Evolutionary conservation across 1,284 basidiomycete genomes (phyloP), one percentile per base, ranked within the genome.

Genomic region (Amylostereum chailletii): DNA sequence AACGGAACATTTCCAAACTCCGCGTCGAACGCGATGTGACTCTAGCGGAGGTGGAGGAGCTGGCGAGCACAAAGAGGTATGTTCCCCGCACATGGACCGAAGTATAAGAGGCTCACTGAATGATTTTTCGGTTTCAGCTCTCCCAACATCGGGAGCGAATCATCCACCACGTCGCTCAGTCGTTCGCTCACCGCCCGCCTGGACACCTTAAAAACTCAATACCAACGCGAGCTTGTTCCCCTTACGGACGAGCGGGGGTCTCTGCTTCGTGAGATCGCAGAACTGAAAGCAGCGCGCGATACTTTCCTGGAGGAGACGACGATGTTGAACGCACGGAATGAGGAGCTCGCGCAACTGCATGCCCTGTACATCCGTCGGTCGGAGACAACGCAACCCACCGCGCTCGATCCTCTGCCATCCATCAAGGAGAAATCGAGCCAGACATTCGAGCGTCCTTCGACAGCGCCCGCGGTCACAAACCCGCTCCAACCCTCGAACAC

Each of bases 41-140:
- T 6, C 68, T 96, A 49, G 94, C 93, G 1, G 95, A 99, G 64
- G 83, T 97, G 26, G 94, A 95, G 61, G 92, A 97, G 67, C 74
- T 99, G 27, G 77, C 83, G 30, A 79, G 78, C 26, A 76, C 77
- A 1, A 87, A 82, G 67, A 79, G 76, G 90, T 89, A 59, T 53
- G 73, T 45, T 42, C 47, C 44, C 26, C 30, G 36, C 44, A 51
- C 46, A 45, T 46, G 46, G 39, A 34, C 2, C 32, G 39, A 11
- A 39, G 11, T 27, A 11, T 8, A 30, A 38, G 38, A 10, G 43
- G 34, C 48, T 49, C 34, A 42, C 42, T 27, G 36, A 55, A 55
- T 55, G 55, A 49, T 53, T 49, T 49, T 55, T 51, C 54, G 65
- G 56, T 51, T 50, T 41, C 37, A 57, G 48, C 29, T 31, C 60